phyloP scores from a whole-genome alignment of 139 green algal species.

The Auxenochlorella pyrenoidosa region DNA sequence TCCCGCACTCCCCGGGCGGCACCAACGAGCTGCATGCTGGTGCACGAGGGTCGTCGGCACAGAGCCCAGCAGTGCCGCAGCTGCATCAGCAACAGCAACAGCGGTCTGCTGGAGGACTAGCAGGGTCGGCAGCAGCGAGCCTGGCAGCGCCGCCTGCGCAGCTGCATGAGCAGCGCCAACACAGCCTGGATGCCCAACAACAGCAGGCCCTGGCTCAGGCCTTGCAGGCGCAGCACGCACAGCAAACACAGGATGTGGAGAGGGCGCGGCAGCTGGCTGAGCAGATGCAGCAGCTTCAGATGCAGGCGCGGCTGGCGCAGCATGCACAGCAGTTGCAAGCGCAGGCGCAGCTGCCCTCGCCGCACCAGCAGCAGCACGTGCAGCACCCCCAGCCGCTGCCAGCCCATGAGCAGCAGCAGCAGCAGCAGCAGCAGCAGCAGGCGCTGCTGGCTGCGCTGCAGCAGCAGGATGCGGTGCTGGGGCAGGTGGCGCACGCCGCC shows the following conservation, averaged over 20 bases:
- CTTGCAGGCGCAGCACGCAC: neutral
- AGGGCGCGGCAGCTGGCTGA: neutral
- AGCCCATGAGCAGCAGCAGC: neutral
- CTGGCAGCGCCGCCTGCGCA: neutral
- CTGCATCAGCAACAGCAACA: neutral
- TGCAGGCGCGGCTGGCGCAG: neutral
- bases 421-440: neutral
- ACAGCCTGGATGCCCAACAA: neutral
- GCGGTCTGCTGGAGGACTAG: neutral
- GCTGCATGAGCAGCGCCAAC: neutral
- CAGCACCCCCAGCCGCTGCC: neutral
- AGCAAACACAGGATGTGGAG: neutral
- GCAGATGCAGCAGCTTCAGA: conserved; percentile 4
- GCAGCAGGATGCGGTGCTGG: neutral
- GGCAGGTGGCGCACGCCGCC: neutral
- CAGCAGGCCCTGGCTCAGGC: neutral
- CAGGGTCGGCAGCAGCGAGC: neutral
- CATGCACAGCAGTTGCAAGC: neutral
- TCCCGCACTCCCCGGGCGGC: neutral
- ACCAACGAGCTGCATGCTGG: neutral
- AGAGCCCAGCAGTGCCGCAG: neutral
- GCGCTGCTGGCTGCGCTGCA: neutral
- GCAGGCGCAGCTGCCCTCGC: neutral
- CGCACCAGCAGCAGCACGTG: conserved; percentile 19
- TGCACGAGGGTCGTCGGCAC: neutral